Percentiles rank a stretch among this genome's conserved stretches.
These are phyloP conservation scores for Rhizoclosmatium sp. DNA, from an alignment of 192 early-diverging fungal species.

Conservation along the genomic window DNA sequence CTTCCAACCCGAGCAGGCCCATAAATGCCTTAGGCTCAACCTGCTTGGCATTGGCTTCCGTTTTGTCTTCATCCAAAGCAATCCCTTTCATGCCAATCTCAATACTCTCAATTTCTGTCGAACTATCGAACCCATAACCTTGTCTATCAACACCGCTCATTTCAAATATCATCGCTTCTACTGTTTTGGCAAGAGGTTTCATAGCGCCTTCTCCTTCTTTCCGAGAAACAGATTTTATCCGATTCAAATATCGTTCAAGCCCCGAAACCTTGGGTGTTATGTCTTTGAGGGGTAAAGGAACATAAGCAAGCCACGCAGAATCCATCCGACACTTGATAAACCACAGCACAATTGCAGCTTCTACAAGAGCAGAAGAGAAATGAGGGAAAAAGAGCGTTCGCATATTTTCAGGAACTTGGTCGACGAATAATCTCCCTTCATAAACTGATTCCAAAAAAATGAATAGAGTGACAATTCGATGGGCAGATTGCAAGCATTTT, in stretches of 20 bases:
- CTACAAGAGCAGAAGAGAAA: too few relatives aligned
- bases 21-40: not conserved
- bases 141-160: not conserved
- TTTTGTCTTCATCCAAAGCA: not conserved
- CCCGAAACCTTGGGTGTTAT: too few relatives aligned
- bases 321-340: too few relatives aligned
- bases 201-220: not conserved
- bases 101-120: not conserved
- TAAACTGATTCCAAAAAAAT: too few relatives aligned
- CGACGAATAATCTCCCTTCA: too few relatives aligned
- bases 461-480: too few relatives aligned
- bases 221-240: not conserved
- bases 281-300: too few relatives aligned
- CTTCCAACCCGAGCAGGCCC: not conserved
- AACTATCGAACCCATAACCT: not conserved
- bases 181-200: not conserved
- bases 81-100: conserved; percentile 3
- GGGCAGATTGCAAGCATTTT: too few relatives aligned
- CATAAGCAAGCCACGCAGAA: too few relatives aligned
- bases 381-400: too few relatives aligned
- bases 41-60: not conserved
- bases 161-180: conserved; percentile 1
- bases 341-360: too few relatives aligned
- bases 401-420: too few relatives aligned
- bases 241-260: not conserved